Conservation (phyloP, 495 filamentous ascomycete genomes). For the Penicillium desertorum region DNA sequence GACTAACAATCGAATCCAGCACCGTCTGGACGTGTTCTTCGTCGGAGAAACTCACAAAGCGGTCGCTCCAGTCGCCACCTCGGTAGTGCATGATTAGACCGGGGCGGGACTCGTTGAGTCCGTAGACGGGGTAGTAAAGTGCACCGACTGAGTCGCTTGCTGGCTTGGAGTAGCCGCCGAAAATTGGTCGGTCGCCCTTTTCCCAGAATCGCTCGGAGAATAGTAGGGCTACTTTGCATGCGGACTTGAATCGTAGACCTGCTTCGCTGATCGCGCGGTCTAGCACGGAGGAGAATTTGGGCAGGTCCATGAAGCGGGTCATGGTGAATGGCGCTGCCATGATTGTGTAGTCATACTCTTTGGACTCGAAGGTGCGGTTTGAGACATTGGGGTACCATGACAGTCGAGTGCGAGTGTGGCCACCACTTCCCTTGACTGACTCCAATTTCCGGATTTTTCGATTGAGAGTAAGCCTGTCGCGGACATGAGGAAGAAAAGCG, state of each 20-base stretch:
- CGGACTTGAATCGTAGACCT: constrained; percentile 47
- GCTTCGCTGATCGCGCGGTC: constrained; percentile 56
- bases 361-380: constrained; percentile 25
- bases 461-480: constrained; percentile 22
- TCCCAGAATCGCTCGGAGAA: constrained; percentile 68
- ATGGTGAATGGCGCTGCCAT: constrained; percentile 34
- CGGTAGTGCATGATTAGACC: constrained; percentile 61
- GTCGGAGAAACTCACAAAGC: constrained; percentile 46
- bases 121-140: constrained; percentile 63
- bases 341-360: constrained; percentile 33
- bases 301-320: constrained; percentile 31
- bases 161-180: constrained; percentile 55
- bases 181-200: constrained; percentile 55
- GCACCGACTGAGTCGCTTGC: constrained; percentile 53
- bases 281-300: constrained; percentile 36
- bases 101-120: constrained; percentile 58
- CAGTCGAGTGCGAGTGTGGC: constrained; percentile 16
- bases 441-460: constrained; percentile 27
- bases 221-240: constrained; percentile 66
- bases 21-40: constrained; percentile 55
- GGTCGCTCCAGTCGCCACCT: constrained; percentile 43
- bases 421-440: constrained; percentile 5
- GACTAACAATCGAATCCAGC: constrained; percentile 55
- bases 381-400: constrained; percentile 27
- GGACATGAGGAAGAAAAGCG: constrained; percentile 28